Base-by-base conservation (phyloP, 73 alveolate species). In the Paramecium octaurelia region DNA sequence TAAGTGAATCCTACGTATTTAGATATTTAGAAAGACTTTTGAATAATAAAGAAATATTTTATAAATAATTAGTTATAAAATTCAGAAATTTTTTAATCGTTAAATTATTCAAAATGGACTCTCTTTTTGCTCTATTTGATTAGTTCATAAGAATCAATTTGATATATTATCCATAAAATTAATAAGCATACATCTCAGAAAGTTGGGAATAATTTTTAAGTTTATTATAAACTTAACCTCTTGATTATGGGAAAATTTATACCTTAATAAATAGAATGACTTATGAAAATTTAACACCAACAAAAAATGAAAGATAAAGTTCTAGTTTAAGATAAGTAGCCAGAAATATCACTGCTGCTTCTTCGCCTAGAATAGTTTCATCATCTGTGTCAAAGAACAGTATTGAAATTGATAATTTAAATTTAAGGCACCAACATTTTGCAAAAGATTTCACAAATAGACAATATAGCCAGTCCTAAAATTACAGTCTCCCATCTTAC, bases 211-310 rank as follows among this genome's bases (percentile, higher is more conserved):
- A 21, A 31, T 69, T 69, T 34, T 69, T 69, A 31, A 34, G 50
- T 7, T 69, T 69, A 35, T 34, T 69, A 27, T 31, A 69, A 69
- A 69, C 54, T 27, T 69, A 69, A 69, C 85, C 85, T 27, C 36
- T 69, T 21, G 85, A 69, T 69, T 69, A 69, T 69, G 85, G 88
- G 18, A 76, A 76, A 76, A 76, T 76, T 10, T 76, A 76, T 20
- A 29, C 88, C 8, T 38, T 76, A 76, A 76, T 76, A 16, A 76
- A 76, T 42, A 76, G 44, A 42, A 76, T 76, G 88, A 76, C 38
- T 76, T 20, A 42, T 18, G 88, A 76, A 9, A 46, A 76, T 18
- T 11, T 40, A 58, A 76, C 36, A 14, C n/a, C 23, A 3, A 11
- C 21, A 44, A 44, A 58, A 34, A 14, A 76, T 36, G 60, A 38